phyloP scores from a whole-genome alignment of 208 protist species.

The Trypanosoma theileri region DNA sequence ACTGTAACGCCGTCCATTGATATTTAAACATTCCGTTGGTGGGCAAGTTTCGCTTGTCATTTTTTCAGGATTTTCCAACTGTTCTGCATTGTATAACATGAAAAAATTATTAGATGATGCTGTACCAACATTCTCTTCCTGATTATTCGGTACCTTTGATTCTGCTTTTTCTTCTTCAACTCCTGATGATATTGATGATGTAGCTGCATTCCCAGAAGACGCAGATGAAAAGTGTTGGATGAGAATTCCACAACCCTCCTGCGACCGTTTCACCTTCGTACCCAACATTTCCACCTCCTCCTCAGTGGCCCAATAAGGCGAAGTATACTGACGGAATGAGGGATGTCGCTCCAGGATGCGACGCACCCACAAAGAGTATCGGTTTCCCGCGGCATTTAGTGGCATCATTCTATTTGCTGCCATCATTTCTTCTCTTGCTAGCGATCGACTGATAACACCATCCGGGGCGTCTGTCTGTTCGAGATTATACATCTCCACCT shows the following conservation, averaged over 20 bases:
- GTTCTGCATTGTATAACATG: constrained; percentile 50
- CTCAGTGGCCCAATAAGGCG: constrained; percentile 40
- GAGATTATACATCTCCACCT: constrained; percentile 53
- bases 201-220: not conserved
- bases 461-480: constrained; percentile 44
- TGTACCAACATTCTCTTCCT: not conserved
- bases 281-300: constrained; percentile 28
- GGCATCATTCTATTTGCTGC: not conserved
- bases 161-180: not conserved
- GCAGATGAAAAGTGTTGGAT: not conserved
- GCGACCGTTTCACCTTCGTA: constrained; percentile 28
- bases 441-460: not conserved
- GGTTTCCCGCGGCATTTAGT: constrained; percentile 13
- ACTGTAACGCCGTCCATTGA: constrained; percentile 41
- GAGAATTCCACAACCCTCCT: constrained; percentile 27
- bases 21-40: constrained; percentile 31
- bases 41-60: constrained; percentile 24
- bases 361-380: not conserved
- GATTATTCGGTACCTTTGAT: not conserved
- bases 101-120: not conserved
- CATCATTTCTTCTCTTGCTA: not conserved
- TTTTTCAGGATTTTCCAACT: constrained; percentile 38
- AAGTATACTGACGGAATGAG: constrained; percentile 13
- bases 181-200: not conserved
- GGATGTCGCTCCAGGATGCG: constrained; percentile 19